phyloP scores from a whole-genome alignment of 106 monocot species.

The Triglochin maritima region DNA sequence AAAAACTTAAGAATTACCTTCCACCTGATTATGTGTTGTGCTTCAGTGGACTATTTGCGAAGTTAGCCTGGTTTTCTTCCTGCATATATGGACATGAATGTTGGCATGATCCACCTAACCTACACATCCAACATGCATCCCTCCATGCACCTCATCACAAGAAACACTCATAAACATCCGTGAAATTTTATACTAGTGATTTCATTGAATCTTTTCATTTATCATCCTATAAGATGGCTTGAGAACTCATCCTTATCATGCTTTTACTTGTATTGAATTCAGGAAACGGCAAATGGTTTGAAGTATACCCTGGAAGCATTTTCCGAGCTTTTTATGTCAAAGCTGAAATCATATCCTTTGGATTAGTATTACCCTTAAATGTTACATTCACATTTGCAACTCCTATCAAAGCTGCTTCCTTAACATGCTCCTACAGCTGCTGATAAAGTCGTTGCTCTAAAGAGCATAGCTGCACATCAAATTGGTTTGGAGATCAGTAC shows the following conservation, averaged over 20 bases:
- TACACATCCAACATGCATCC: too few species aligned
- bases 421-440: slow-evolving; percentile 43
- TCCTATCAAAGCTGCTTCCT: slow-evolving; percentile 22
- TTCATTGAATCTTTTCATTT: too few species aligned
- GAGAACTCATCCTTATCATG: background rate
- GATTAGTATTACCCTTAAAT: background rate
- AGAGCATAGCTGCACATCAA: slow-evolving; percentile 95
- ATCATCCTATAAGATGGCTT: too few species aligned
- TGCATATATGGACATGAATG: too few species aligned
- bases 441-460: slow-evolving; percentile 67
- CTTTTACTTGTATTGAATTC: slow-evolving; percentile 13
- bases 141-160: too few species aligned
- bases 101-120: too few species aligned
- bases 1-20: too few species aligned
- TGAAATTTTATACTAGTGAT: too few species aligned
- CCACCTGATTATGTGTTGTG: too few species aligned
- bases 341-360: slow-evolving; percentile 87
- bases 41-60: too few species aligned
- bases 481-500: slow-evolving; percentile 82
- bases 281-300: slow-evolving; percentile 41
- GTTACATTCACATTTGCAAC: background rate
- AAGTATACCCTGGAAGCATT: slow-evolving; percentile 63
- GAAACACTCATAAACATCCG: too few species aligned
- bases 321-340: slow-evolving; percentile 37
- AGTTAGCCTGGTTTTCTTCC: too few species aligned